Evolutionary conservation across 106 monocot species (phyloP), one percentile per base, ranked within the genome.

Genomic region (Acorus gramineus): DNA sequence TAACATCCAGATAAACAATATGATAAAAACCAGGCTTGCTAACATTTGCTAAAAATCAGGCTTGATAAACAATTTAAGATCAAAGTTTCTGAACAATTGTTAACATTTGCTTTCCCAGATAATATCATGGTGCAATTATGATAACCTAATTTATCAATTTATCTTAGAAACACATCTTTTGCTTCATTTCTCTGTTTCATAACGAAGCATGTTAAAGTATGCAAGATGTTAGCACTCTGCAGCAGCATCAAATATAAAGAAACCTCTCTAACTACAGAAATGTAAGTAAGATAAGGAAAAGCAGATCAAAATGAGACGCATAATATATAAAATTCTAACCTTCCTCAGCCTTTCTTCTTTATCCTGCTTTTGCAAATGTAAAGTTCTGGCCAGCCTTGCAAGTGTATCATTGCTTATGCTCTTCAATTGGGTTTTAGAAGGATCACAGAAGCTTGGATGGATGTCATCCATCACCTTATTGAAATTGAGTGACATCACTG

Each of bases 361-460:
- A 75, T 90, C 86, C 59, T 86, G 79, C 46, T 75, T 78, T 61
- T 87, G 63, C 0, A 75, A 87, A 73, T 80, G 72, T 59, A 82
- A 61, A 51, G 71, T 78, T 59, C 70, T 78, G 66, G 67, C 63
- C 11, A 95, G 73, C 73, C 76, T 82, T 44, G 78, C 73, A 72
- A 90, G 73, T 28, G 80, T 78, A 10, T 78, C 82, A 69, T 95
- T 82, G 78, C 90, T 85, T 50, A 95, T 90, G 74, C 80, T 84
- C 75, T 69, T 85, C 47, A 69, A 60, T 53, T 70, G 76, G 52
- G 46, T 64, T 46, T 69, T 73, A 45, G 44, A 43, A 55, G 43
- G 57, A 71, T 80, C 74, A 55, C 48, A 58, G 75, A 80, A 82
- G 42, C 76, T 76, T 9, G 86, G 87, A 80, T 90, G 84, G 53